Evolutionary conservation across 2,329 filamentous ascomycete species (phyloP).

Genomic region (Aspergillus proliferans): DNA sequence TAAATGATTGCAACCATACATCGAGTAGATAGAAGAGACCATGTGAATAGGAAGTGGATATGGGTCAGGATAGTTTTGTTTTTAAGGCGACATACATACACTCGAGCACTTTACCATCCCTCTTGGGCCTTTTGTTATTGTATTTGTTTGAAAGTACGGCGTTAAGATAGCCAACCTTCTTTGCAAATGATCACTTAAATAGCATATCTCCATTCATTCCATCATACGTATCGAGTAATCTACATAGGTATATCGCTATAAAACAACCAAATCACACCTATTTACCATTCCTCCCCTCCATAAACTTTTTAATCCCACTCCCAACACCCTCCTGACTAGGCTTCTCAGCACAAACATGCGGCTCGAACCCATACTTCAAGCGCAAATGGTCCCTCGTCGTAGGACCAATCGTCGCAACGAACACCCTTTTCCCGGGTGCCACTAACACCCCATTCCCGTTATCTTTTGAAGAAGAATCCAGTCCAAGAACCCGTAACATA

Average conservation of each 20-base stretch:
- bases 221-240: neutral
- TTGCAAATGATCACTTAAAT: too few species aligned
- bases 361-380: constrained; percentile 36
- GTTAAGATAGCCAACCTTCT: too few species aligned
- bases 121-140: too few species aligned
- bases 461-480: constrained; percentile 17
- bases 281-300: constrained; percentile 13
- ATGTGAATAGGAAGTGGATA: neutral
- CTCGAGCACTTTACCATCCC: too few species aligned
- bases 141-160: too few species aligned
- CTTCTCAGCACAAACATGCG: constrained; percentile 62
- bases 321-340: constrained; percentile 77
- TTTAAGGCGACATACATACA: too few species aligned
- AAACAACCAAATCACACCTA: neutral
- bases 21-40: constrained; percentile 5
- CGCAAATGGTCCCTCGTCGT: constrained; percentile 74
- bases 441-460: constrained; percentile 6
- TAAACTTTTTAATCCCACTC: constrained; percentile 56
- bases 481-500: constrained; percentile 50
- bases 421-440: constrained; percentile 29
- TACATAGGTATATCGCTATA: neutral
- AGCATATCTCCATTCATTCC: neutral
- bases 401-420: constrained; percentile 83
- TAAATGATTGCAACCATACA: neutral
- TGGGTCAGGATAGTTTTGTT: neutral